phyloP scores from a whole-genome alignment of 1,139 yeast genomes.

The Wickerhamomyces sp. region DNA sequence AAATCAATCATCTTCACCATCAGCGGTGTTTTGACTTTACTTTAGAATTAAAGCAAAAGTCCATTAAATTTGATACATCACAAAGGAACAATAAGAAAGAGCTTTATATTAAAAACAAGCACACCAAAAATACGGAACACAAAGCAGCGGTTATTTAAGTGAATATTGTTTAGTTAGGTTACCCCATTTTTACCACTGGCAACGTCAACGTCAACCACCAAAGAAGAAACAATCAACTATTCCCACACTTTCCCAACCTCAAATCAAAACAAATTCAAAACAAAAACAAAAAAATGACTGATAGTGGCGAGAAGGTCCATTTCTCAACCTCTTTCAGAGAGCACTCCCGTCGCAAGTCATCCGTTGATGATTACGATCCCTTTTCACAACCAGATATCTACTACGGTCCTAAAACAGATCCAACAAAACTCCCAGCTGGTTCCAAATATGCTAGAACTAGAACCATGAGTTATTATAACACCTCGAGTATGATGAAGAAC shows the following conservation, averaged over 20 bases:
- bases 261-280: background rate
- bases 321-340: background rate
- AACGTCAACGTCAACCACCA: too few species aligned
- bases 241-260: background rate
- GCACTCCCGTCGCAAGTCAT: slow-evolving; percentile 26
- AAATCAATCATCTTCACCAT: too few species aligned
- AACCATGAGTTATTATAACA: slow-evolving; percentile 39
- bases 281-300: slow-evolving; percentile 1
- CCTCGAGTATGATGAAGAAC: slow-evolving; percentile 12
- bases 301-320: background rate
- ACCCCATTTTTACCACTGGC: too few species aligned
- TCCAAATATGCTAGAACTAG: slow-evolving; percentile 42
- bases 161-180: too few species aligned
- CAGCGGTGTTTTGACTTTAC: too few species aligned
- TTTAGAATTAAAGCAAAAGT: too few species aligned
- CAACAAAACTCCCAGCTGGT: slow-evolving; percentile 35
- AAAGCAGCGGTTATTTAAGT: too few species aligned
- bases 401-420: slow-evolving; percentile 62
- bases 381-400: slow-evolving; percentile 64
- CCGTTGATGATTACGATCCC: slow-evolving; percentile 51
- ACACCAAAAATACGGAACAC: too few species aligned
- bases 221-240: too few species aligned
- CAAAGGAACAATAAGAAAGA: too few species aligned
- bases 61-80: too few species aligned
- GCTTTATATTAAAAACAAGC: too few species aligned